Conservation (phyloP, 2,329 filamentous ascomycete genomes). For the Alternaria metachromatica region DNA sequence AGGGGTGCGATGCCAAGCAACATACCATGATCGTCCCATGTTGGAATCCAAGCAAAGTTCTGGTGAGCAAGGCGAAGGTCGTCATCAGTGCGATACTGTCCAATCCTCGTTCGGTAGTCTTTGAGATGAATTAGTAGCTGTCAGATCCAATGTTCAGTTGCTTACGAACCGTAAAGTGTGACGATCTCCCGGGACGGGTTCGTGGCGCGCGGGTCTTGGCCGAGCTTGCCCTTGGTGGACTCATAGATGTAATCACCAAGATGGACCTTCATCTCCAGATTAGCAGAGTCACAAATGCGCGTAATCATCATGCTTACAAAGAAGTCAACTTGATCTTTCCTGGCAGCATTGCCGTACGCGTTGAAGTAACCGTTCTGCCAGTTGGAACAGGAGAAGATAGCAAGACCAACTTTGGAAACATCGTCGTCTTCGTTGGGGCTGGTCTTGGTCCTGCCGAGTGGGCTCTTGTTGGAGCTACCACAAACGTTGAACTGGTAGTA, state of each 20-base stretch:
- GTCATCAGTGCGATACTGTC: constrained; percentile 50
- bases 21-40: constrained; percentile 52
- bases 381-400: constrained; percentile 73
- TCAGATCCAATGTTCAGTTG: background rate
- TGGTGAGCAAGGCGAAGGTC: constrained; percentile 51
- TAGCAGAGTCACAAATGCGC: background rate
- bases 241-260: constrained; percentile 57
- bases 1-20: background rate
- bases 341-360: constrained; percentile 51
- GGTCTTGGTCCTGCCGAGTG: constrained; percentile 73
- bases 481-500: constrained; percentile 76
- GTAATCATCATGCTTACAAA: constrained; percentile 48
- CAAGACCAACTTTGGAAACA: constrained; percentile 65
- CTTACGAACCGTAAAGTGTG: constrained; percentile 43
- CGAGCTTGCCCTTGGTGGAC: constrained; percentile 37
- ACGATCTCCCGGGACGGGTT: constrained; percentile 47
- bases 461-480: constrained; percentile 65
- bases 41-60: constrained; percentile 53
- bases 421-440: constrained; percentile 64
- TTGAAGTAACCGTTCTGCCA: constrained; percentile 58
- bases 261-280: constrained; percentile 43
- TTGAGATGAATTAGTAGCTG: background rate
- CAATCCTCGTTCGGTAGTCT: constrained; percentile 52
- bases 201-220: constrained; percentile 27
- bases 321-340: constrained; percentile 62